phyloP scores from a whole-genome alignment of 2,329 filamentous ascomycete species.

The Zalaria obscura region DNA sequence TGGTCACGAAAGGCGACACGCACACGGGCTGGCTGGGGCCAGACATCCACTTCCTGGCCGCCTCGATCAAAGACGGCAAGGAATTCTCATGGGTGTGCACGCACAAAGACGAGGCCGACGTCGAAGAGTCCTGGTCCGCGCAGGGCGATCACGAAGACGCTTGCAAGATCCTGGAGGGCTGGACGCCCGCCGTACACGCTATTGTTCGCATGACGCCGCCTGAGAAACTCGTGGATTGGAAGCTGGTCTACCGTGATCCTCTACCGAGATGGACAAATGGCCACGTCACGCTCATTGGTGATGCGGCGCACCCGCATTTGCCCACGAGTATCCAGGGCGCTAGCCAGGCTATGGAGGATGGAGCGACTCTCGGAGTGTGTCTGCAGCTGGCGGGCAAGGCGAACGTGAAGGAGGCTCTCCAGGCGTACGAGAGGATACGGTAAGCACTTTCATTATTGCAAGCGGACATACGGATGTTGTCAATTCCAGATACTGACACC shows the following conservation, averaged over 20 bases:
- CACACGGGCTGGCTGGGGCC: conserved; percentile 40
- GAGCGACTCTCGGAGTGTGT: conserved; percentile 26
- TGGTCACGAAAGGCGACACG: conserved; percentile 37
- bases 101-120: conserved; percentile 32
- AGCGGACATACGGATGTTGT: background rate
- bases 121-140: conserved; percentile 34
- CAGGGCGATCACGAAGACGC: conserved; percentile 26
- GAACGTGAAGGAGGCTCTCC: conserved; percentile 16
- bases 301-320: conserved; percentile 37
- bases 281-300: conserved; percentile 35
- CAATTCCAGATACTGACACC: background rate
- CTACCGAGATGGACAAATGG: conserved; percentile 35
- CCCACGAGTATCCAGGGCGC: conserved; percentile 38
- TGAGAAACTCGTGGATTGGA: conserved; percentile 33
- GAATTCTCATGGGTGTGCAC: conserved; percentile 43
- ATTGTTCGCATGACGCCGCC: conserved; percentile 27
- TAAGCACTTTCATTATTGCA: conserved; percentile 3
- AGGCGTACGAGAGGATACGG: conserved; percentile 12
- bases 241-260: conserved; percentile 41
- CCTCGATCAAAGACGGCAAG: conserved; percentile 36
- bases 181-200: conserved; percentile 32
- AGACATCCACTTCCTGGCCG: conserved; percentile 39
- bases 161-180: conserved; percentile 25
- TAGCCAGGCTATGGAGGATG: conserved; percentile 37
- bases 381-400: conserved; percentile 27